Evolutionary conservation across 805 yeast genomes (phyloP), one percentile per base, ranked within the genome.

Genomic region (Metschnikowia santaceciliae): DNA sequence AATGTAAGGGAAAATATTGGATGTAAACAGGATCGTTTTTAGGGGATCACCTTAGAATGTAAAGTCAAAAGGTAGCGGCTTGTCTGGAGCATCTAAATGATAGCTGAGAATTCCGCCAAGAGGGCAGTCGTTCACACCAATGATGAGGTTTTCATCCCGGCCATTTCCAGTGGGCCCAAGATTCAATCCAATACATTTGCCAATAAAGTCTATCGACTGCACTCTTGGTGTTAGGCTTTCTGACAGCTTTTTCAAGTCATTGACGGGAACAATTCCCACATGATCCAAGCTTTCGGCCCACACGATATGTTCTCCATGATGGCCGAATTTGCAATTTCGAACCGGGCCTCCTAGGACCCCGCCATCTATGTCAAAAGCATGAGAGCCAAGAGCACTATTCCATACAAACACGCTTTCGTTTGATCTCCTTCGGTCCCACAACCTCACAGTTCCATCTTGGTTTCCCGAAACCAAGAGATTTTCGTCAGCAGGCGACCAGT

Each of bases 211-310:
- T 30, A 83, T 71, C 3, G 75, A 67, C 60, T 82, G 86, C 11
- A 72, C 72, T 5, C 56, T 49, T 19, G 54, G 40, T 10, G 46
- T 50, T 10, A 52, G 42, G 19, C 41, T 48, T 23, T 57, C 59
- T 22, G 54, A 33, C 23, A 46, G 47, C 7, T 45, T 48, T 7
- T 33, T n/a, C 52, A 71, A 58, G 48, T 68, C 71, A 23, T 61
- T 54, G 49, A 77, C 56, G 50, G 74, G 74, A 10, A 81, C 57
- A 2, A 82, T 56, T 11, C 83, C 83, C 6, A 78, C 79, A 56
- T 79, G 80, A 58, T 83, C 88, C 47, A 81, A 69, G 34, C 81
- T 75, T 56, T 83, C 87, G 3, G 83, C 83, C 75, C 82, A 79
- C 11, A 77, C 71, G 8, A 83, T 56, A 52, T 65, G 72, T 8